Percentiles rank a stretch among this genome's conserved stretches.
Evolutionary conservation across 768 basidiomycete genomes (phyloP).

Genomic region (Leucocoprinus birnbaumii): DNA sequence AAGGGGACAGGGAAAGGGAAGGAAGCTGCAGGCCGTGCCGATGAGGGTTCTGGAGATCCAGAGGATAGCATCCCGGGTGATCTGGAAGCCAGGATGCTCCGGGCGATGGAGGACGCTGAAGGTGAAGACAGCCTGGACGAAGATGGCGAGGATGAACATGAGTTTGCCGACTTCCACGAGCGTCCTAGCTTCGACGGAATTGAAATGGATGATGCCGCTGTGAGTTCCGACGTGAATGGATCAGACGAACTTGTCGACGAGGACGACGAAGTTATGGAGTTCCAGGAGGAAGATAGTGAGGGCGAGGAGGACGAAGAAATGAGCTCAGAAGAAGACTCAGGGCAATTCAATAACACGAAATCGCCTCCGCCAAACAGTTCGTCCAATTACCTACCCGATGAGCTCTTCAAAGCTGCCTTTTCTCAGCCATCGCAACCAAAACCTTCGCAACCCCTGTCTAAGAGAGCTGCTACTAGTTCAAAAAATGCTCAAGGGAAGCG

Average conservation of each 20-base stretch:
- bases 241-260: constrained; percentile 11
- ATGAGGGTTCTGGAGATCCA: constrained; percentile 16
- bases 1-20: constrained; percentile 7
- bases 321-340: constrained; percentile 20
- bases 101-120: constrained; percentile 39
- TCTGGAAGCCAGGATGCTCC: constrained; percentile 29
- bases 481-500: no score
- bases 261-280: constrained; percentile 17
- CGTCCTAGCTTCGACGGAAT: constrained; percentile 13
- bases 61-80: no score
- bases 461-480: constrained; percentile 23
- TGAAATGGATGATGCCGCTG: constrained; percentile 20
- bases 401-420: constrained; percentile 60
- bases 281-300: constrained; percentile 12
- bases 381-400: constrained; percentile 58
- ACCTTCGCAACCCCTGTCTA: constrained; percentile 20
- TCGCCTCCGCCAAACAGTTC: not conserved
- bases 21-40: not conserved
- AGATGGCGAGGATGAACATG: constrained; percentile 15
- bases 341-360: constrained; percentile 25
- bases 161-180: constrained; percentile 13
- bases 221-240: constrained; percentile 24
- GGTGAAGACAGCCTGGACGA: constrained; percentile 19
- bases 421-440: constrained; percentile 16
- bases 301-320: constrained; percentile 20